These are phyloP conservation scores for Colletotrichum sansevieriae DNA, from an alignment of 2,329 filamentous ascomycete genomes.

Conservation along the genomic window DNA sequence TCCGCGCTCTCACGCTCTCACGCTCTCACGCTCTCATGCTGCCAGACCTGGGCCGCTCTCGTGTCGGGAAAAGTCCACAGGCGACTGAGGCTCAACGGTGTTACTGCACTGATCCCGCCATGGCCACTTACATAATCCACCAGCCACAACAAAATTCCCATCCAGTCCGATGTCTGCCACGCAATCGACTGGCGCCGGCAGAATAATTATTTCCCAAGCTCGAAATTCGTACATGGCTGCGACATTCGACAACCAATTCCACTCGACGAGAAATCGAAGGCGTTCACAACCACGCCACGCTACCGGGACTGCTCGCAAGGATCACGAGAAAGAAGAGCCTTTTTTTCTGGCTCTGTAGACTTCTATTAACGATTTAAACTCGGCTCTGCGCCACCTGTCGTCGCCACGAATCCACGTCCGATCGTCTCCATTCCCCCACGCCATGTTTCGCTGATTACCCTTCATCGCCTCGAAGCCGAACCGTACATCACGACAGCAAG, in stretches of 20 bases:
- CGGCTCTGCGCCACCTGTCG: too few species aligned
- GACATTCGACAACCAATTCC: neutral
- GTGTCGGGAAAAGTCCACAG: constrained; percentile 16
- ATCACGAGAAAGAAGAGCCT: neutral
- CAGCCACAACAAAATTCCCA: too few species aligned
- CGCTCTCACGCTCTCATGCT: neutral
- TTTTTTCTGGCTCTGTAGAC: too few species aligned
- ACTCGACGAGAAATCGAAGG: constrained; percentile 7
- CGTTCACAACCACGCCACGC: constrained; percentile 11
- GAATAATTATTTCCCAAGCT: constrained; percentile 38
- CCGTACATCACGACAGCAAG: too few species aligned
- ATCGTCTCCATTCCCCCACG: neutral
- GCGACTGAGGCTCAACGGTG: neutral
- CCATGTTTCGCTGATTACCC: constrained; percentile 34
- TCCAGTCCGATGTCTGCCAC: too few species aligned
- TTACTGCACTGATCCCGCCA: too few species aligned
- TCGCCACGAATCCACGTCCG: too few species aligned
- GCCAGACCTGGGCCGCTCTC: neutral
- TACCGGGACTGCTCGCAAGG: neutral
- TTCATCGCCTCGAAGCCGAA: neutral
- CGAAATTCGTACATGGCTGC: constrained; percentile 28
- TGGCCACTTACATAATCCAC: too few species aligned
- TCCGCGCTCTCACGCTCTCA: neutral
- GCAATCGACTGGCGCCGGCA: constrained; percentile 5
- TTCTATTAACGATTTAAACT: neutral